These are phyloP conservation scores for Tricladium varicosporioides DNA, from an alignment of 2,329 filamentous ascomycete species.

Conservation along the genomic window DNA sequence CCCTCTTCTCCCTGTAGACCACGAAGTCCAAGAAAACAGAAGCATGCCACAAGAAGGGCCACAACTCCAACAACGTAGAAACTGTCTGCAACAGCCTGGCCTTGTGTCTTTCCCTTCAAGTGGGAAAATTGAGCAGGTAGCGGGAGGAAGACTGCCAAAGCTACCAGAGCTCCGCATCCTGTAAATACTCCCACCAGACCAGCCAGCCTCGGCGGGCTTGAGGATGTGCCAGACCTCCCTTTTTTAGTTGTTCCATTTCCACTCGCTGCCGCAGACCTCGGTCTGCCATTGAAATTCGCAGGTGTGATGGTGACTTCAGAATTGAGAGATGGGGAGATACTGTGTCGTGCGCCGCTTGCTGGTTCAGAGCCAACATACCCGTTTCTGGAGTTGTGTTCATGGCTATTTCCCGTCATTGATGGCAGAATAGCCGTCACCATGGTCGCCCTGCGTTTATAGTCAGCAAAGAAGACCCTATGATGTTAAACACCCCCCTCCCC, in stretches of 20 bases:
- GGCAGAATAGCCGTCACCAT: conserved; percentile 98
- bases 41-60: conserved; percentile 67
- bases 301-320: conserved; percentile 76
- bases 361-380: conserved; percentile 6
- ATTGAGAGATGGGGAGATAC: conserved; percentile 64
- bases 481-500: neutral
- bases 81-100: conserved; percentile 73
- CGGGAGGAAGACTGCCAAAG: conserved; percentile 78
- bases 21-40: conserved; percentile 76
- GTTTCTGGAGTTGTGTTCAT: conserved; percentile 25
- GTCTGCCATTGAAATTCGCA: conserved; percentile 43
- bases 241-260: conserved; percentile 14
- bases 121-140: conserved; percentile 77
- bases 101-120: conserved; percentile 67
- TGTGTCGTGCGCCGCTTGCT: conserved; percentile 47
- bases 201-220: conserved; percentile 64
- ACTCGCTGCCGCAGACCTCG: conserved; percentile 3
- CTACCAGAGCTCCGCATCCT: conserved; percentile 85
- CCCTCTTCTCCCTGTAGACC: conserved; percentile 68
- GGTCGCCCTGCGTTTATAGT: conserved; percentile 55
- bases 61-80: conserved; percentile 83
- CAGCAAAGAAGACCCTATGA: conserved; percentile 1
- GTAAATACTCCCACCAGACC: conserved; percentile 92
- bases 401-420: conserved; percentile 53
- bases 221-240: conserved; percentile 29